Percentiles rank a stretch among this genome's conserved stretches.
Conservation (phyloP, 1,284 basidiomycete species). For the Apiotrichum mycotoxinovorans region DNA sequence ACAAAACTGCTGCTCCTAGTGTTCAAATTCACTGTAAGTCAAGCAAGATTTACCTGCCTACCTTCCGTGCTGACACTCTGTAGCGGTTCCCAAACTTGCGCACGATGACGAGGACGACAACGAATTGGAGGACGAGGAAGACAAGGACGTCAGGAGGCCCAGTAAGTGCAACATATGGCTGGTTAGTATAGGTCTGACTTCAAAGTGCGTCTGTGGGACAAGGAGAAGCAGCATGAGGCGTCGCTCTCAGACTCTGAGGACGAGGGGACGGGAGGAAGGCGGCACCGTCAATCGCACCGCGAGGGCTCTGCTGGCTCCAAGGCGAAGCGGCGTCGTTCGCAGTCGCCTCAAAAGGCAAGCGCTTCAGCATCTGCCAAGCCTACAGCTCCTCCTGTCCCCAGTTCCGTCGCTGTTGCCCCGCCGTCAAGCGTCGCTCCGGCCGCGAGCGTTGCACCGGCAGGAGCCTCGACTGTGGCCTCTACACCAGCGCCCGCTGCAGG, state of each 20-base stretch:
- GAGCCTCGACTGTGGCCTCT: background rate
- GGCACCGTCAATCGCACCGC: slow-evolving; percentile 45
- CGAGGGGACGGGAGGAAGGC: slow-evolving; percentile 50
- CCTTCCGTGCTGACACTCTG: slow-evolving; percentile 6
- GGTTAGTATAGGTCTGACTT: background rate
- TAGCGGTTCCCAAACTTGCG: slow-evolving; percentile 58
- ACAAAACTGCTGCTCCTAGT: slow-evolving; percentile 79
- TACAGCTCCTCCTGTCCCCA: background rate
- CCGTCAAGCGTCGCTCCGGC: background rate
- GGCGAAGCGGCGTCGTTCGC: slow-evolving; percentile 12
- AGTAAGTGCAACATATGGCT: slow-evolving; percentile 43
- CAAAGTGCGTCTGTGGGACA: slow-evolving; percentile 44
- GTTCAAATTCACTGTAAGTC: slow-evolving; percentile 70
- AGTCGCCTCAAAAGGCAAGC: slow-evolving; percentile 5
- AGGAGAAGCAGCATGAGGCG: slow-evolving; percentile 42
- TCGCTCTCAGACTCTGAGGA: slow-evolving; percentile 55
- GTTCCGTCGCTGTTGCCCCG: background rate
- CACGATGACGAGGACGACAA: slow-evolving; percentile 80
- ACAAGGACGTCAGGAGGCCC: slow-evolving; percentile 69
- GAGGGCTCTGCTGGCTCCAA: slow-evolving; percentile 13
- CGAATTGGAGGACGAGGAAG: slow-evolving; percentile 73
- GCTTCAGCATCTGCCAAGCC: background rate
- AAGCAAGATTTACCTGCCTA: slow-evolving; percentile 29
- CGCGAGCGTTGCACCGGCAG: background rate
- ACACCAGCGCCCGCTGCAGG: background rate